Conservation (phyloP, 2,329 filamentous ascomycete species). For the Alternaria sp. region DNA sequence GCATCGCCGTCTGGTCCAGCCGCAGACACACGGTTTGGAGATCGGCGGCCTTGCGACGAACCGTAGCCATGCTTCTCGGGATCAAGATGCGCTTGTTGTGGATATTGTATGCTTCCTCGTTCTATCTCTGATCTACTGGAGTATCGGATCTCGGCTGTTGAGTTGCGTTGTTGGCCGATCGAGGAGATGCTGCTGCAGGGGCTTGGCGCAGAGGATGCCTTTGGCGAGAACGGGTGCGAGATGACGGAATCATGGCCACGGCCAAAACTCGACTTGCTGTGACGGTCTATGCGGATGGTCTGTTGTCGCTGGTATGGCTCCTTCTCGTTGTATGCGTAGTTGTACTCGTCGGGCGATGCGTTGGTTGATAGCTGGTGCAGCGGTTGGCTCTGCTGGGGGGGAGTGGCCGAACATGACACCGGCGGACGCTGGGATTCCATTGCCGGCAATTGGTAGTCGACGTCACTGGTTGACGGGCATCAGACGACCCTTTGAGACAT, state of each 20-base stretch:
- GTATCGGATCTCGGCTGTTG: constrained; percentile 23
- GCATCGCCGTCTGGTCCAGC: constrained; percentile 29
- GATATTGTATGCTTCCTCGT: constrained; percentile 21
- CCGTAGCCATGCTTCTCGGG: constrained; percentile 39
- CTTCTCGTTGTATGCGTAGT: constrained; percentile 34
- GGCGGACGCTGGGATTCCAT: constrained; percentile 44
- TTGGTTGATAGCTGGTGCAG: constrained; percentile 13
- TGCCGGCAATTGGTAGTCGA: constrained; percentile 25
- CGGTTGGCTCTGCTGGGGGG: constrained; percentile 22
- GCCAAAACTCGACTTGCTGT: constrained; percentile 32
- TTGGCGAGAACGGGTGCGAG: constrained; percentile 46
- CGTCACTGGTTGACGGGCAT: constrained; percentile 37
- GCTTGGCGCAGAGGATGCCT: constrained; percentile 42
- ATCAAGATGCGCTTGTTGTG: constrained; percentile 39
- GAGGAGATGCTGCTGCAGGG: constrained; percentile 43
- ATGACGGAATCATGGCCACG: constrained; percentile 47
- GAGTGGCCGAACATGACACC: constrained; percentile 34
- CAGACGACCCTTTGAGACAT: constrained; percentile 25
- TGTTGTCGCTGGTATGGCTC: constrained; percentile 25
- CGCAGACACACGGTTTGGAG: constrained; percentile 26
- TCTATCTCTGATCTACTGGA: constrained; percentile 8
- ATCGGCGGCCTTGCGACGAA: constrained; percentile 26
- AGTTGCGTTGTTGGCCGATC: constrained; percentile 21
- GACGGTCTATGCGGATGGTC: constrained; percentile 21
- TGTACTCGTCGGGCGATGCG: constrained; percentile 17